These are phyloP conservation scores for Brasilioporus rufonigricans DNA, from an alignment of 768 basidiomycete species.

Conservation along the genomic window DNA sequence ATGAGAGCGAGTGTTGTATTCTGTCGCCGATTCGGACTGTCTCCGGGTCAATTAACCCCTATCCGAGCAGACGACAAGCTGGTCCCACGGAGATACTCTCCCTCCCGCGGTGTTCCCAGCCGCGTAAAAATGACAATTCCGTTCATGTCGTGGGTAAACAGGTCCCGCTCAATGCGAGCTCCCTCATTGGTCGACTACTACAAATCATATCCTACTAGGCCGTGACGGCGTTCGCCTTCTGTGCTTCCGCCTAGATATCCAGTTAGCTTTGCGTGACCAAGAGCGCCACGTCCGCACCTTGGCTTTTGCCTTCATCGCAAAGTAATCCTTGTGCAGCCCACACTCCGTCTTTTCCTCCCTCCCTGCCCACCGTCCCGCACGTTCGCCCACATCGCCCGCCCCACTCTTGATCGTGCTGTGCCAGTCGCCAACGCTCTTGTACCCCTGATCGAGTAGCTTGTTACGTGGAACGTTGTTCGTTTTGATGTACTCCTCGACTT, in stretches of 20 bases:
- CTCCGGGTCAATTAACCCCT: neutral
- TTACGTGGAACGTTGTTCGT: constrained; percentile 85
- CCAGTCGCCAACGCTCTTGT: constrained; percentile 96
- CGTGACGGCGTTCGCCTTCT: too few species aligned
- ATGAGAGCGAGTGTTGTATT: neutral
- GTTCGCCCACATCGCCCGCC: constrained; percentile 67
- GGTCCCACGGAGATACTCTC: too few species aligned
- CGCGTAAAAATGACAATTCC: too few species aligned
- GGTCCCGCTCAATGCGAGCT: too few species aligned
- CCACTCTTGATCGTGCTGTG: constrained; percentile 83
- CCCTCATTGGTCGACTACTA: too few species aligned
- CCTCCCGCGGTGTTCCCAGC: too few species aligned
- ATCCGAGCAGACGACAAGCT: too few species aligned
- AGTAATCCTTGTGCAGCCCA: constrained; percentile 92
- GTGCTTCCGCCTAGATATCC: neutral
- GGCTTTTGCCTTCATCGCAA: constrained; percentile 62
- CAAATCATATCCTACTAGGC: too few species aligned
- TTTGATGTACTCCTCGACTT: constrained; percentile 84
- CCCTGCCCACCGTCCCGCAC: constrained; percentile 90
- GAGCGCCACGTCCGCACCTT: constrained; percentile 23
- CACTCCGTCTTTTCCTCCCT: constrained; percentile 88
- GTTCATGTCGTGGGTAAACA: too few species aligned
- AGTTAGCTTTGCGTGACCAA: neutral
- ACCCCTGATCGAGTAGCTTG: constrained; percentile 84
- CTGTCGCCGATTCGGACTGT: neutral